Conservation (phyloP, 1,139 yeast genomes). For the Scheffersomyces lignicola region DNA sequence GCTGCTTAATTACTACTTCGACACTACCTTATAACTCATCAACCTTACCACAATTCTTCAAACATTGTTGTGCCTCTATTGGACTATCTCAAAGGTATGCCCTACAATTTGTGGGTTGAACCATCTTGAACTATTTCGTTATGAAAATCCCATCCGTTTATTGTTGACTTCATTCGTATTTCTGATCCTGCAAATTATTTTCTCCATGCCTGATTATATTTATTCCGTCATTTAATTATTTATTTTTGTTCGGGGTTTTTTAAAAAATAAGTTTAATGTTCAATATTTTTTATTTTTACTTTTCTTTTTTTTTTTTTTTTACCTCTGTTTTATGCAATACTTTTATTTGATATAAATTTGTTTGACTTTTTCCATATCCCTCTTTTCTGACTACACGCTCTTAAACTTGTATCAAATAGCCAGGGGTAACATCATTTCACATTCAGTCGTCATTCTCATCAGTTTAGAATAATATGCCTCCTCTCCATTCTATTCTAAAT, state of each 20-base stretch:
- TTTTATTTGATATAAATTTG: neutral
- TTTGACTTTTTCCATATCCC: neutral
- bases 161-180: slow-evolving; percentile 1
- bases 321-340: neutral
- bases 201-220: slow-evolving; percentile 1
- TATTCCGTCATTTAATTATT: neutral
- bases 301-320: neutral
- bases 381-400: neutral
- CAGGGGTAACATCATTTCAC: too few relatives aligned
- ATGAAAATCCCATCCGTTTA: too few relatives aligned
- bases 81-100: too few relatives aligned
- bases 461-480: neutral
- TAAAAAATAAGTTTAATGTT: neutral
- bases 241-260: neutral
- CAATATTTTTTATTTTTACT: neutral
- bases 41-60: too few relatives aligned
- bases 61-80: too few relatives aligned
- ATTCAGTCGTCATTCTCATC: too few relatives aligned
- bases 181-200: neutral
- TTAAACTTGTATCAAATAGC: too few relatives aligned
- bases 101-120: too few relatives aligned
- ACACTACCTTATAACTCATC: too few relatives aligned
- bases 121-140: too few relatives aligned
- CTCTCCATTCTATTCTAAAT: neutral
- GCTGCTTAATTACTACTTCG: too few relatives aligned